Conservation (phyloP, 345 rosid species). For the Heritiera littoralis region DNA sequence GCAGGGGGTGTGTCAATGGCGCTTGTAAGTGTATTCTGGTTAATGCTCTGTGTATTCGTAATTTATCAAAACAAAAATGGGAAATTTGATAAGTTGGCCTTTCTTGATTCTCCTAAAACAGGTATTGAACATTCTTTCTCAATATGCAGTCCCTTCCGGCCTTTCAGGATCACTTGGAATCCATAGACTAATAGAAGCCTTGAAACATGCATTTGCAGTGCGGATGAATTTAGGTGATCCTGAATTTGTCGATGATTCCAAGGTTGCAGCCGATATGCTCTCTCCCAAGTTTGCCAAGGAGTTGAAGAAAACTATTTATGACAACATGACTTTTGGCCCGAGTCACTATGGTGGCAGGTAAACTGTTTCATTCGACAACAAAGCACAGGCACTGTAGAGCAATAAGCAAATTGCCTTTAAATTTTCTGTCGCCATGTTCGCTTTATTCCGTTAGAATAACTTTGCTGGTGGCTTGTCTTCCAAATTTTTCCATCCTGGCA, state of each 20-base stretch:
- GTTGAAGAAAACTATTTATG: slow-evolving; percentile 49
- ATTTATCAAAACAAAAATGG: neutral
- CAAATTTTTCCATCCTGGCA: slow-evolving; percentile 9
- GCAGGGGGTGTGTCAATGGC: slow-evolving; percentile 57
- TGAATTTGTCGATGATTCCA: slow-evolving; percentile 38
- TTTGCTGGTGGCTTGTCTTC: neutral
- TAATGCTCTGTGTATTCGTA: neutral
- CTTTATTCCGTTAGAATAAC: neutral
- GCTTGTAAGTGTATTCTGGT: slow-evolving; percentile 38
- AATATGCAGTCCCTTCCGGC: slow-evolving; percentile 42
- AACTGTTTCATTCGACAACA: neutral
- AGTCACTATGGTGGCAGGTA: slow-evolving; percentile 58
- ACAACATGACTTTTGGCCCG: slow-evolving; percentile 52
- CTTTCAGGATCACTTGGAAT: slow-evolving; percentile 47
- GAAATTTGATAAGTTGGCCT: neutral
- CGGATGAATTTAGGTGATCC: slow-evolving; percentile 81
- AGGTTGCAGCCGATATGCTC: slow-evolving; percentile 59
- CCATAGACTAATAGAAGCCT: slow-evolving; percentile 59
- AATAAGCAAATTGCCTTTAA: neutral
- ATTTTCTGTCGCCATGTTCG: neutral
- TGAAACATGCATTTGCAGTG: slow-evolving; percentile 60
- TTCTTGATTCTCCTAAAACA: slow-evolving; percentile 17
- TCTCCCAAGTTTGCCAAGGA: slow-evolving; percentile 49
- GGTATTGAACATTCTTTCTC: slow-evolving; percentile 60
- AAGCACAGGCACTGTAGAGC: neutral